Percentiles rank a stretch among this genome's conserved stretches.
Evolutionary conservation across 169 alveolate species (phyloP).

Genomic region (Neospora caninum): DNA sequence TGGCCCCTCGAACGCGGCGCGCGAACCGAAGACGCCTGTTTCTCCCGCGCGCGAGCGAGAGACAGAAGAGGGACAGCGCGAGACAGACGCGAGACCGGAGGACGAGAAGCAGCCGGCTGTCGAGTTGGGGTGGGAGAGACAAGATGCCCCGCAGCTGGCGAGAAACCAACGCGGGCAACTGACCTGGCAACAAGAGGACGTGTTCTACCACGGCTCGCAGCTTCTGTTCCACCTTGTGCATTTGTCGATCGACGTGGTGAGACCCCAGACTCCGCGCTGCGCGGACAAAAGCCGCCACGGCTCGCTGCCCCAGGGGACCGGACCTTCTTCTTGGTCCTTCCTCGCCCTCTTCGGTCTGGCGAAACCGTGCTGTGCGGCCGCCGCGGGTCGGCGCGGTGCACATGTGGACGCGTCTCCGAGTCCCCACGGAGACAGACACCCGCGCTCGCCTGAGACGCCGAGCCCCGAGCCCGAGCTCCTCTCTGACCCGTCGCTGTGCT

Average conservation of each 20-base stretch:
- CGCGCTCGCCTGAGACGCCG: neutral
- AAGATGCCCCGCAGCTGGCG: neutral
- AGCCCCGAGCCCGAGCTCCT: neutral
- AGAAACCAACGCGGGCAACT: neutral
- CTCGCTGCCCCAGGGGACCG: neutral
- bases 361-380: neutral
- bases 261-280: neutral
- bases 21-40: too few relatives aligned
- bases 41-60: neutral
- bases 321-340: neutral
- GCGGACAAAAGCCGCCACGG: neutral
- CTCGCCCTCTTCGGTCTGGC: neutral
- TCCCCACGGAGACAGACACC: neutral
- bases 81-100: neutral
- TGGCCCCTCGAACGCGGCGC: neutral
- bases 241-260: neutral
- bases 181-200: conserved; percentile 17
- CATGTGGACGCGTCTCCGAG: neutral
- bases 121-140: neutral
- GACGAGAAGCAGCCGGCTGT: neutral
- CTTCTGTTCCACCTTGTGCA: conserved; percentile 6
- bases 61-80: neutral
- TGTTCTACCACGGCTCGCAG: neutral
- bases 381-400: neutral
- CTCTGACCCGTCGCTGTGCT: neutral